phyloP scores from a whole-genome alignment of 2,329 filamentous ascomycete genomes.

The Dactylellina cionopaga region DNA sequence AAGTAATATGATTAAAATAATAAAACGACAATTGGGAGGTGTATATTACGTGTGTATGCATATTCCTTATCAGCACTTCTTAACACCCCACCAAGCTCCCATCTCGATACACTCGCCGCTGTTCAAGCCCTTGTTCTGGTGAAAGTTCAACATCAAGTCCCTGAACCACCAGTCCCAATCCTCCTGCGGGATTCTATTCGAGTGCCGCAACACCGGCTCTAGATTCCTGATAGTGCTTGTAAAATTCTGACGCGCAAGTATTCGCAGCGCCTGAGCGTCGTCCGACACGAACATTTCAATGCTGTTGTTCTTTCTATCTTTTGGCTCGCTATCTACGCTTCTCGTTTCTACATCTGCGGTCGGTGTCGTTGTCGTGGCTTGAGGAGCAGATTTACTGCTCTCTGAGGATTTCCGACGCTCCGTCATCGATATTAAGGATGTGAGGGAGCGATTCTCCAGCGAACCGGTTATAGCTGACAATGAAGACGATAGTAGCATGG shows the following conservation, averaged over 20 bases:
- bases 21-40: too few relatives aligned
- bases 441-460: constrained; percentile 43
- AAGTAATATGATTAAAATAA: too few relatives aligned
- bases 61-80: constrained; percentile 64
- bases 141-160: constrained; percentile 84
- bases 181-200: constrained; percentile 85
- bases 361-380: not conserved
- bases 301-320: constrained; percentile 25
- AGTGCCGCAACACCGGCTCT: constrained; percentile 82
- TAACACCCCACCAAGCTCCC: constrained; percentile 73
- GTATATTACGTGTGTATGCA: too few relatives aligned
- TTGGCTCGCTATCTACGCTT: constrained; percentile 51
- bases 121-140: constrained; percentile 79
- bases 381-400: constrained; percentile 45
- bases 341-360: constrained; percentile 26
- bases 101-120: constrained; percentile 85
- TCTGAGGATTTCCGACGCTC: constrained; percentile 34
- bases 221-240: constrained; percentile 69
- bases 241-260: constrained; percentile 56
- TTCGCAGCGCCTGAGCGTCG: constrained; percentile 56
- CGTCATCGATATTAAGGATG: constrained; percentile 21
- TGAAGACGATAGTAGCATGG: too few relatives aligned
- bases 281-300: constrained; percentile 36
- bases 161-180: constrained; percentile 93
- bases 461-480: constrained; percentile 16